Evolutionary conservation across 345 rosid genomes (phyloP).

Genomic region (Barbarea vulgaris): DNA sequence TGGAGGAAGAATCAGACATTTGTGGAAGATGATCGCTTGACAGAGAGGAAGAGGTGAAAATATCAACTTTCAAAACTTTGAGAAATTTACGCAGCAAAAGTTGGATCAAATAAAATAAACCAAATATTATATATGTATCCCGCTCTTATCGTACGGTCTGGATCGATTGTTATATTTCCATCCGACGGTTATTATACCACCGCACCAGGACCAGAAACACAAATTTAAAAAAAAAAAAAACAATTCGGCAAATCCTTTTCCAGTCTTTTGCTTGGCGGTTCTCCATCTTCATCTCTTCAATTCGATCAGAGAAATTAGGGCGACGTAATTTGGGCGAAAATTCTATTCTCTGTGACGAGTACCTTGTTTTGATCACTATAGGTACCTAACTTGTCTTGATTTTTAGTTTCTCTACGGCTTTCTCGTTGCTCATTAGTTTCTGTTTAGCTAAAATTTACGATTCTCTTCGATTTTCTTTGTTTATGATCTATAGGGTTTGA

Average conservation of each 20-base stretch:
- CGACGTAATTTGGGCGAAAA: slow-evolving; percentile 22
- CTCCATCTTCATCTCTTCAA: slow-evolving; percentile 18
- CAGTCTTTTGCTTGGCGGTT: slow-evolving; percentile 14
- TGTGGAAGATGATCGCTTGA: slow-evolving; percentile 3
- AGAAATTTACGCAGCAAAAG: slow-evolving; percentile 23
- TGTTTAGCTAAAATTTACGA: slow-evolving; percentile 19
- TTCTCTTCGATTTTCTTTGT: background rate
- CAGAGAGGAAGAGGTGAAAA: slow-evolving; percentile 14
- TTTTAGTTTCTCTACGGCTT: background rate
- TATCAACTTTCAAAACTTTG: background rate
- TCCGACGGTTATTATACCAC: slow-evolving; percentile 30
- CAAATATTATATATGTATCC: background rate
- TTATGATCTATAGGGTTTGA: background rate
- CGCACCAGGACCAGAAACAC: background rate
- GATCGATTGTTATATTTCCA: background rate
- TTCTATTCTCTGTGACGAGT: background rate
- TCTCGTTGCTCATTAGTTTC: slow-evolving; percentile 27
- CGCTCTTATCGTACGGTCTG: background rate
- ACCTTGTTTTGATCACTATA: background rate
- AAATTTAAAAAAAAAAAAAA: background rate
- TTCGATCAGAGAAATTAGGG: slow-evolving; percentile 38
- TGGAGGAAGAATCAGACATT: slow-evolving; percentile 38
- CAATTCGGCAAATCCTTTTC: background rate
- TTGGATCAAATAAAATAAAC: slow-evolving; percentile 26
- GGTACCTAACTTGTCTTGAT: slow-evolving; percentile 21